These are phyloP conservation scores for Globisporangium solare DNA, from an alignment of 352 stramenopile species.

Conservation along the genomic window DNA sequence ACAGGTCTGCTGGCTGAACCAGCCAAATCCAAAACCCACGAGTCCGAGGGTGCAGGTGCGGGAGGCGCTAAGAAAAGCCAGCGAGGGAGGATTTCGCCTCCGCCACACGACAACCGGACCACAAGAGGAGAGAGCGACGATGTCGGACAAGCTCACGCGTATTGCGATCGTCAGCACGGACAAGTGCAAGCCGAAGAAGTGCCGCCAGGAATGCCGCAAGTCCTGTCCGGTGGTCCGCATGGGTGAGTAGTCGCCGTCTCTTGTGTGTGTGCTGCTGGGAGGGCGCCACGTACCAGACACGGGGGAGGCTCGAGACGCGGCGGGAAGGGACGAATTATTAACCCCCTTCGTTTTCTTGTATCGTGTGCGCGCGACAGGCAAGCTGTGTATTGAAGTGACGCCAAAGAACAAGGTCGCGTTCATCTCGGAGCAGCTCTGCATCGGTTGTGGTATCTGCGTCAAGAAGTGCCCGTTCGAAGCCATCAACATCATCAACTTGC, in stretches of 20 bases:
- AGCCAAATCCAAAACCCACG: conserved; percentile 16
- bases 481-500: conserved; percentile 99
- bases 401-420: conserved; percentile 97
- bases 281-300: neutral
- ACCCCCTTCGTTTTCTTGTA: conserved; percentile 1
- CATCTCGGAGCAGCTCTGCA: conserved; percentile 98
- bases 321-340: neutral
- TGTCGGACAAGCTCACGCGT: conserved; percentile 93
- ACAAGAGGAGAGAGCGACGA: conserved; percentile 20
- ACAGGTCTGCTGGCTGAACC: conserved; percentile 11
- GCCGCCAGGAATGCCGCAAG: conserved; percentile 98
- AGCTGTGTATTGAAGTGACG: conserved; percentile 99
- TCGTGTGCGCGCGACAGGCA: conserved; percentile 49
- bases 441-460: conserved; percentile 99
- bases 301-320: neutral
- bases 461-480: conserved; percentile 99
- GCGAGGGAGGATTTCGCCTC: conserved; percentile 14
- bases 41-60: conserved; percentile 18
- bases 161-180: conserved; percentile 98
- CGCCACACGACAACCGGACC: neutral
- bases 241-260: conserved; percentile 43
- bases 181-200: conserved; percentile 99
- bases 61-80: neutral
- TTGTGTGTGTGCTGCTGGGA: neutral
- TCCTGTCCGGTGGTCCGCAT: conserved; percentile 98